Evolutionary conservation across 2,329 filamentous ascomycete species (phyloP), one percentile per base, ranked within the genome.

Genomic region (Bipolaris gigantea): DNA sequence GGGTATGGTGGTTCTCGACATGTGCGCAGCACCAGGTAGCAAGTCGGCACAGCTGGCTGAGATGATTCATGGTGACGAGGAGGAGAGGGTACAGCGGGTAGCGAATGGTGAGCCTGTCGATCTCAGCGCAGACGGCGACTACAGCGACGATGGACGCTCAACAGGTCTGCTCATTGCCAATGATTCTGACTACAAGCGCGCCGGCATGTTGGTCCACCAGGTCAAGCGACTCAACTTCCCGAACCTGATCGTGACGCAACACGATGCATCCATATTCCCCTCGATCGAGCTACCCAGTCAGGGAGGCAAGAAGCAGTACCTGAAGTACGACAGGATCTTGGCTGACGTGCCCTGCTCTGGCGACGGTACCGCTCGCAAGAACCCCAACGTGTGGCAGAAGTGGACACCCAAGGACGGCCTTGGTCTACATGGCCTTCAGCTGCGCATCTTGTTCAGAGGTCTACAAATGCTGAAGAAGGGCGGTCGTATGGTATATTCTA

Each of bases 331-430:
- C 75, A 88, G 94, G 58, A 96, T 99, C 58, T 80, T 99, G 52
- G 93, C 94, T 40, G 94, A 99, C 76, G 94, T 99, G 0, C 94
- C 94, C 40, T 99, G 94, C 80, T 95, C 92, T 4, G 94, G 94
- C 55, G 94, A 99, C 67, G 94, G 94, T 52, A 99, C 94, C 0
- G 80, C 90, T 51, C 86, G 94, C 63, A 99, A 99, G 83, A 99
- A 99, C 70, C 83, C 88, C 56, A 90, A 89, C 73, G 82, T 99
- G 53, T 99, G 94, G 94, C 90, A 90, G 71, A 92, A 97, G 65
- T 99, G 94, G 94, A 88, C 83, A 56, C 91, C 92, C 0, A 87
- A 87, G 53, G 96, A 90, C 70, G 93, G 88, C 3, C 81, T 97
- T 48, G 94, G 93, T 21, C 83, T 99, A 32, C 89, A 97, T 75